Conservation (phyloP, 345 rosid species). For the Citrus inodora region DNA sequence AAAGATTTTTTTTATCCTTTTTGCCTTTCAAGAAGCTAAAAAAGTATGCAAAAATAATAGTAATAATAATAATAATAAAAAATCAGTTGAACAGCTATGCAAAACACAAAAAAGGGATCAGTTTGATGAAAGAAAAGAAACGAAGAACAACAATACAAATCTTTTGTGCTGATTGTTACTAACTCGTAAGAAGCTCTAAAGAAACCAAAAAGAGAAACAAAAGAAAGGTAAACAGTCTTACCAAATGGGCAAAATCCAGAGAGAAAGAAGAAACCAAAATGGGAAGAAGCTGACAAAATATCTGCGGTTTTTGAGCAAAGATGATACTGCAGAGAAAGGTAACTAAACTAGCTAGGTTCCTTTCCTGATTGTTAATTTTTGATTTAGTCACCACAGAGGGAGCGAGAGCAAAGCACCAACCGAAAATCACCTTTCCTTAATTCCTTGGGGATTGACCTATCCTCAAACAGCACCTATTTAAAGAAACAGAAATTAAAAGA, state of each 20-base stretch:
- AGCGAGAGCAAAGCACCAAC: constrained; percentile 7
- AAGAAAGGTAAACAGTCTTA: background rate
- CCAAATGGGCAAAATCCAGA: background rate
- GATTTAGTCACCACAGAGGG: constrained; percentile 5
- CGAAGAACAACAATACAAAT: too few species aligned
- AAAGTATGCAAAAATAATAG: background rate
- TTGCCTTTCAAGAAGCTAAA: background rate
- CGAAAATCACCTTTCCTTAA: constrained; percentile 21
- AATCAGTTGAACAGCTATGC: background rate
- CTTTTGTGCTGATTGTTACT: background rate
- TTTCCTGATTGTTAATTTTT: constrained; percentile 19
- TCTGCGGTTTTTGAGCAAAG: background rate
- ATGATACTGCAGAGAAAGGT: background rate
- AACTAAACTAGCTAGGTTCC: background rate
- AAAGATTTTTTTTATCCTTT: too few species aligned
- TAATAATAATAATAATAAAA: background rate
- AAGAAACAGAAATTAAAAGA: background rate
- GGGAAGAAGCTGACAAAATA: constrained; percentile 11
- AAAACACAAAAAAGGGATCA: background rate
- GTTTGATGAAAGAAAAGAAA: background rate
- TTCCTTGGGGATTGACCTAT: background rate
- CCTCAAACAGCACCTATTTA: constrained; percentile 12
- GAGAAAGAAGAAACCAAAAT: background rate
- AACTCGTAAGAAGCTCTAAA: background rate
- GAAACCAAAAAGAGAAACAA: background rate